Base-by-base conservation (phyloP, 768 basidiomycete genomes). In the Rhodotorula diobovata region DNA sequence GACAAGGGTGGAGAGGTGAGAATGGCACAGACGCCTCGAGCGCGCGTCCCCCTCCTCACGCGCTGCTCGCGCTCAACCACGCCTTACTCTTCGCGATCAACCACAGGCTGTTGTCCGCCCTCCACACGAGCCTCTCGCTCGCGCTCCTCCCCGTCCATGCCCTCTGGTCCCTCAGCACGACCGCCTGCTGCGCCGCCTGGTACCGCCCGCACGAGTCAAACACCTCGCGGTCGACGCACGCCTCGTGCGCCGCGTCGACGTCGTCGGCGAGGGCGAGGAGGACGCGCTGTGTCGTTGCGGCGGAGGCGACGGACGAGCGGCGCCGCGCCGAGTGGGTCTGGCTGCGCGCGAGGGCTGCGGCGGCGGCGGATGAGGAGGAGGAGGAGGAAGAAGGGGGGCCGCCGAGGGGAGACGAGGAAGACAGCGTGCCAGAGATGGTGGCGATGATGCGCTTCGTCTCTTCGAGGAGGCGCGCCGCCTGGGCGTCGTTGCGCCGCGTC, bases 151-250 rank as follows among this genome's bases (percentile, higher is more conserved):
- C 87, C 72, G 88, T 96, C 95, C 95, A 98, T 78, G 90, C 90
- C 81, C 92, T 93, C 80, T 99, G 96, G 78, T 94, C 91, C 35
- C 95, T 86, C 21, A 99, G 83, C 67, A 98, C 92, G 88, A 96
- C 94, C 28, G 95, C 95, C 90, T 96, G 96, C 80, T 99, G 96
- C 67, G 96, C 94, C 65, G 92, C 93, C 80, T 93, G 93, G 81
- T 96, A 96, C 66, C 94, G 85, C 78, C 93, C 90, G 80, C 94
- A 92, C 78, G 90, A 88, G 43, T 90, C 93, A 82, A 99, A 99
- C 80, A 90, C 77, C 68, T 93, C 92, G 16, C 90, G 87, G 76
- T 96, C 90, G 61, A 93, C 91, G 71, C 96, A 81, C 23, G 92
- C 93, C 79, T 96, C 94, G 2, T 87, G 85, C 67, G 97, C 81